Evolutionary conservation across 2,329 filamentous ascomycete genomes (phyloP).

Genomic region (Coniochaeta sp.): DNA sequence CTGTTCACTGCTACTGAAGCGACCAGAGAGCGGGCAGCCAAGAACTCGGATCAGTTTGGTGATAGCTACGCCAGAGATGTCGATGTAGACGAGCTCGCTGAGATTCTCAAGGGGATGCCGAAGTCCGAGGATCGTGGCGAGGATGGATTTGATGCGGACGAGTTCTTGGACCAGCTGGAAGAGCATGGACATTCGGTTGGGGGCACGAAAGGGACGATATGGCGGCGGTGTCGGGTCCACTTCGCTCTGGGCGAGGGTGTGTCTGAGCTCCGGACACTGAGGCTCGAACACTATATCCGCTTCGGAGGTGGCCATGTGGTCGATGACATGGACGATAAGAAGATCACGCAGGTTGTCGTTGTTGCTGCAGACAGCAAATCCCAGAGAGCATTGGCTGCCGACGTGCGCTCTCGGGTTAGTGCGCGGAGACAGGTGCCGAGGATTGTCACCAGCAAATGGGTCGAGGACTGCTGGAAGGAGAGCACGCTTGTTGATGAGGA

Average conservation of each 20-base stretch:
- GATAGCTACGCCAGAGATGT: constrained; percentile 74
- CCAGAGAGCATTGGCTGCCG: constrained; percentile 28
- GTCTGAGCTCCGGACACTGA: constrained; percentile 24
- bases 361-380: constrained; percentile 34
- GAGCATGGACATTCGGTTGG: constrained; percentile 46
- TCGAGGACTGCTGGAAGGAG: constrained; percentile 74
- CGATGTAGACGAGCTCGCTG: constrained; percentile 23
- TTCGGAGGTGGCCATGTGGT: constrained; percentile 63
- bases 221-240: constrained; percentile 36
- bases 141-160: constrained; percentile 26
- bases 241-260: constrained; percentile 24
- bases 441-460: constrained; percentile 64
- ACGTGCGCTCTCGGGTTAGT: constrained; percentile 39
- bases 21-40: constrained; percentile 43
- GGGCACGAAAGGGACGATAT: constrained; percentile 43
- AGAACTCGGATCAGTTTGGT: constrained; percentile 66
- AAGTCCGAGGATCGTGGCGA: constrained; percentile 12
- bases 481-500: constrained; percentile 76
- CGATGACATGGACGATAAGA: constrained; percentile 38
- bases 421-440: constrained; percentile 49
- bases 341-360: constrained; percentile 68
- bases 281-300: constrained; percentile 48
- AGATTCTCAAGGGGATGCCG: constrained; percentile 28
- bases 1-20: constrained; percentile 61
- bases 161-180: constrained; percentile 47